A percentile compares a stretch with the other conserved stretches of the same genome.
Conservation (phyloP, 2,329 filamentous ascomycete genomes). For the Monosporascus sp. region DNA sequence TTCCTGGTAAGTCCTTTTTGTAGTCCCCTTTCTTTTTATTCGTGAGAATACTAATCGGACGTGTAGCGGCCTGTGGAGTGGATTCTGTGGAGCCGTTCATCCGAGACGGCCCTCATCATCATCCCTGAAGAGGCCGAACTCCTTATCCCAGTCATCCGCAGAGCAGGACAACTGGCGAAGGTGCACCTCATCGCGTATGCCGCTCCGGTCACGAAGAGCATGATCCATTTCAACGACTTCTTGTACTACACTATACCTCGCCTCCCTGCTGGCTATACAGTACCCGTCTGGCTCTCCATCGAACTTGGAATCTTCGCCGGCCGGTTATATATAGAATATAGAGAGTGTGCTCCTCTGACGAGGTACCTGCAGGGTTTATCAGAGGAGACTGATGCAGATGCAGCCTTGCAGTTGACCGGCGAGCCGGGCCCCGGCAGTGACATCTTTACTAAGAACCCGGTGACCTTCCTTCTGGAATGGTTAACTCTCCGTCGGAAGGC, state of each 20-base stretch:
- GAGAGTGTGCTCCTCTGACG: slow-evolving; percentile 36
- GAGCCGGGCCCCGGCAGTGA: background rate
- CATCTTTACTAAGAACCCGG: slow-evolving; percentile 22
- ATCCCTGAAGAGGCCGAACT: slow-evolving; percentile 60
- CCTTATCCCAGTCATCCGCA: slow-evolving; percentile 42
- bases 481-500: slow-evolving; percentile 47
- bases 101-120: slow-evolving; percentile 49
- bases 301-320: slow-evolving; percentile 60
- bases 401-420: too few relatives aligned
- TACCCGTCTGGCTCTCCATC: slow-evolving; percentile 49
- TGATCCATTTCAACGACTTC: slow-evolving; percentile 54
- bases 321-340: slow-evolving; percentile 52
- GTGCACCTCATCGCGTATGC: slow-evolving; percentile 54
- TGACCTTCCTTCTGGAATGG: slow-evolving; percentile 54
- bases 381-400: slow-evolving; percentile 1
- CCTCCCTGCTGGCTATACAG: slow-evolving; percentile 31
- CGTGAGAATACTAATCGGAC: background rate
- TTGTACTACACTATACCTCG: slow-evolving; percentile 48
- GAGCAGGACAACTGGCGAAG: background rate
- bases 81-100: slow-evolving; percentile 49
- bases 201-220: slow-evolving; percentile 55
- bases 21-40: slow-evolving; percentile 13
- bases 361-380: slow-evolving; percentile 23
- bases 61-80: slow-evolving; percentile 50
- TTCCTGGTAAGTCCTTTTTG: slow-evolving; percentile 26